Percentiles rank a stretch among this genome's conserved stretches.
phyloP scores from a whole-genome alignment of 2,329 filamentous ascomycete genomes.

The Ceratocystis eucalypticola region DNA sequence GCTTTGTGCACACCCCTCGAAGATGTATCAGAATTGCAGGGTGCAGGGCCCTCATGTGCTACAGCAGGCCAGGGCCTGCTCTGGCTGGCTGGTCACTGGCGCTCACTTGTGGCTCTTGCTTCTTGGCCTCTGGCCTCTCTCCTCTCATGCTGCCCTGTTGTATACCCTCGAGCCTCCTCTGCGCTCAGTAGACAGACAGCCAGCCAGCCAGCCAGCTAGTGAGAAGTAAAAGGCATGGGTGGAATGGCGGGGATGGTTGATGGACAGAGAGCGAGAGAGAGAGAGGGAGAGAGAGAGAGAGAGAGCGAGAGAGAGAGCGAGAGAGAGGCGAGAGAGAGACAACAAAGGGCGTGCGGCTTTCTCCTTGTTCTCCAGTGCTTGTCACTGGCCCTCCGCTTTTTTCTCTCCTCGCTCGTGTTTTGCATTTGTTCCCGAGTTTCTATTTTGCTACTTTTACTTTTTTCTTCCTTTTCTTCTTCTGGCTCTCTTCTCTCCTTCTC shows the following conservation, averaged over 20 bases:
- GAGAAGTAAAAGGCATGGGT: too few species aligned
- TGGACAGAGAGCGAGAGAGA: not conserved
- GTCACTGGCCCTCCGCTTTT: not conserved
- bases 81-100: not conserved
- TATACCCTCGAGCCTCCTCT: not conserved
- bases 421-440: not conserved
- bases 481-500: not conserved
- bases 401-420: not conserved
- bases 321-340: not conserved
- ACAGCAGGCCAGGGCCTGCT: not conserved
- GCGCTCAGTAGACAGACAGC: too few species aligned
- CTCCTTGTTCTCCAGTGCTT: not conserved
- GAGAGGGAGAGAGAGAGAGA: not conserved
- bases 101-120: not conserved
- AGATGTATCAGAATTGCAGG: constrained; percentile 4
- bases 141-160: not conserved
- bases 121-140: not conserved
- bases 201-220: too few species aligned
- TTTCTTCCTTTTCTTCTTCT: not conserved
- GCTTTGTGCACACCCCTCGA: constrained; percentile 3
- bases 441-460: constrained; percentile 1
- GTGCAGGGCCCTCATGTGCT: not conserved
- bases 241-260: too few species aligned
- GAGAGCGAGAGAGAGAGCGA: not conserved
- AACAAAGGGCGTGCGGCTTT: not conserved